Percentiles rank a stretch among this genome's conserved stretches.
Conservation (phyloP, 495 filamentous ascomycete genomes). For the Aspergillus avenaceus region DNA sequence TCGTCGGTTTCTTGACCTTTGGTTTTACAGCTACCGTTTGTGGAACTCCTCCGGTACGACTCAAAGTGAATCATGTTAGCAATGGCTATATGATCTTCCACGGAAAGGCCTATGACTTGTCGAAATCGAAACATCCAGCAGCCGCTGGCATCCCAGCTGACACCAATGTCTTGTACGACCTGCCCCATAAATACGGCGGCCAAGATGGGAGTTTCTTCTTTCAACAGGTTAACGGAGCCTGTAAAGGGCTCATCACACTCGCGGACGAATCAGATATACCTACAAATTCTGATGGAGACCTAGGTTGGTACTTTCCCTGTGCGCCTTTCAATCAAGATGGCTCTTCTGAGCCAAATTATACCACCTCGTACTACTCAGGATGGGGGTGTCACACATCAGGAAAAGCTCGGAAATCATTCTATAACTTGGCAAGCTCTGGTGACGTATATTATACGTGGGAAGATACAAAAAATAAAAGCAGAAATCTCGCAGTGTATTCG, state of each 20-base stretch:
- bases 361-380: constrained; percentile 70
- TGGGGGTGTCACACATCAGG: constrained; percentile 86
- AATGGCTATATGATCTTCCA: constrained; percentile 93
- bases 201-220: constrained; percentile 95
- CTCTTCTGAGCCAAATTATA: constrained; percentile 69
- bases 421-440: constrained; percentile 54
- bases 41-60: constrained; percentile 56
- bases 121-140: constrained; percentile 66
- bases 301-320: constrained; percentile 99
- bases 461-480: constrained; percentile 80
- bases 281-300: constrained; percentile 62
- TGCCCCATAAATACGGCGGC: constrained; percentile 74
- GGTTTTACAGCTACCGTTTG: constrained; percentile 92
- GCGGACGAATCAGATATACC: constrained; percentile 72
- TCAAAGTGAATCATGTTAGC: constrained; percentile 78
- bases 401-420: constrained; percentile 67
- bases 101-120: constrained; percentile 79
- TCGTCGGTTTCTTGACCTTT: constrained; percentile 96
- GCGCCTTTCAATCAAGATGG: constrained; percentile 89
- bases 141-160: constrained; percentile 69
- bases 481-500: constrained; percentile 90
- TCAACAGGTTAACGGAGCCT: constrained; percentile 97
- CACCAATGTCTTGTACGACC: constrained; percentile 78
- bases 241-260: constrained; percentile 82
- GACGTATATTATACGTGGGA: constrained; percentile 96